Percentiles rank a stretch among this genome's conserved stretches.
Evolutionary conservation across 345 rosid species (phyloP).

Genomic region (Gossypium rotundifolium): DNA sequence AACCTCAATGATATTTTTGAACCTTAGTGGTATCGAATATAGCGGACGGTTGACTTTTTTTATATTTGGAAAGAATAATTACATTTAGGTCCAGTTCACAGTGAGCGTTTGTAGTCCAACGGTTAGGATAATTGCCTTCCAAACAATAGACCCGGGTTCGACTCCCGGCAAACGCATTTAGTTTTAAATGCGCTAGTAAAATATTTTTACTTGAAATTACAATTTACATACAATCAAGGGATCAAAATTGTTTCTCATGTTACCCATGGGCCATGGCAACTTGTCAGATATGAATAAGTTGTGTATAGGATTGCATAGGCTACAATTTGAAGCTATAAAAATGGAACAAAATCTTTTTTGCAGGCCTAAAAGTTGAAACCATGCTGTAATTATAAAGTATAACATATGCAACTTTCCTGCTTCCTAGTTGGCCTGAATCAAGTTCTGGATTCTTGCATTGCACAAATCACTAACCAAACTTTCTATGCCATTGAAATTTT

Average conservation of each 20-base stretch:
- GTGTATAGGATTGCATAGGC: background rate
- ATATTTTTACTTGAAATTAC: background rate
- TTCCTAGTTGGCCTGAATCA: background rate
- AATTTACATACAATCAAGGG: background rate
- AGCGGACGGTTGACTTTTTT: too few relatives aligned
- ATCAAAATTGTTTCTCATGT: background rate
- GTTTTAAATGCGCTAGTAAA: too few relatives aligned
- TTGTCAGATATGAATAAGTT: background rate
- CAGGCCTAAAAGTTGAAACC: background rate
- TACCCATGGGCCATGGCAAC: too few relatives aligned
- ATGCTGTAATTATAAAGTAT: background rate
- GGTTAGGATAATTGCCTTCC: constrained; percentile 97
- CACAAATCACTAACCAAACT: constrained; percentile 49
- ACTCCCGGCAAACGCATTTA: constrained; percentile 61
- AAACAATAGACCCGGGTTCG: constrained; percentile 67
- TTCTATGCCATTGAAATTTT: constrained; percentile 37
- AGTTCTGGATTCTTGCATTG: background rate
- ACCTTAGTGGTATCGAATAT: too few relatives aligned
- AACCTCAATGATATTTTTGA: too few relatives aligned
- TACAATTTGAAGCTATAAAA: background rate
- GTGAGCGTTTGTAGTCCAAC: constrained; percentile 76
- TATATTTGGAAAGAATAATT: too few relatives aligned
- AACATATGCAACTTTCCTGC: background rate
- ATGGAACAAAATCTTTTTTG: background rate
- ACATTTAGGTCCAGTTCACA: fast-evolving